Conservation (phyloP, 345 rosid genomes). For the Reutealis trisperma region DNA sequence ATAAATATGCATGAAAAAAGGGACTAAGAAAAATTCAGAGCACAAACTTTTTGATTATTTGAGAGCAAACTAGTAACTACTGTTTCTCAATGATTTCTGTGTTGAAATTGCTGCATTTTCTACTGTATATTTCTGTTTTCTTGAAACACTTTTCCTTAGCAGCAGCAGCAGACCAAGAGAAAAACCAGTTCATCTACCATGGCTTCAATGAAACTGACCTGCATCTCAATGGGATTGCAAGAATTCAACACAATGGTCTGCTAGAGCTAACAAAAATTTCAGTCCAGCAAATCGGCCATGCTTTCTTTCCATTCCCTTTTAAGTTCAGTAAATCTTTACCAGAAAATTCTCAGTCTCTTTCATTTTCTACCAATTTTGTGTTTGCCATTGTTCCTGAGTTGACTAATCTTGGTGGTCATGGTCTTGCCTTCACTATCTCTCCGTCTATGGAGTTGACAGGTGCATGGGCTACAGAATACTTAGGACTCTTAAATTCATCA, state of each 20-base stretch:
- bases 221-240: constrained; percentile 31
- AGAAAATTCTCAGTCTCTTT: constrained; percentile 12
- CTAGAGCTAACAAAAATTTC: constrained; percentile 51
- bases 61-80: not conserved
- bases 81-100: constrained; percentile 13
- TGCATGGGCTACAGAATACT: not conserved
- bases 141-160: not conserved
- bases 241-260: constrained; percentile 38
- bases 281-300: constrained; percentile 33
- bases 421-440: not conserved
- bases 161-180: constrained; percentile 16
- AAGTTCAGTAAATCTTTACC: constrained; percentile 26
- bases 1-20: not conserved
- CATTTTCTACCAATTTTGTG: constrained; percentile 32
- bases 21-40: not conserved
- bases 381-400: constrained; percentile 22
- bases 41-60: not conserved
- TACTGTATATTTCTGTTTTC: not conserved
- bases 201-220: constrained; percentile 40
- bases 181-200: constrained; percentile 38
- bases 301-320: constrained; percentile 44
- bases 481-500: not conserved
- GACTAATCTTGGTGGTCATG: constrained; percentile 20
- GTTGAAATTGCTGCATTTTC: not conserved
- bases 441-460: not conserved